Conservation (phyloP, 441 rosid species). For the Croton setiger region DNA sequence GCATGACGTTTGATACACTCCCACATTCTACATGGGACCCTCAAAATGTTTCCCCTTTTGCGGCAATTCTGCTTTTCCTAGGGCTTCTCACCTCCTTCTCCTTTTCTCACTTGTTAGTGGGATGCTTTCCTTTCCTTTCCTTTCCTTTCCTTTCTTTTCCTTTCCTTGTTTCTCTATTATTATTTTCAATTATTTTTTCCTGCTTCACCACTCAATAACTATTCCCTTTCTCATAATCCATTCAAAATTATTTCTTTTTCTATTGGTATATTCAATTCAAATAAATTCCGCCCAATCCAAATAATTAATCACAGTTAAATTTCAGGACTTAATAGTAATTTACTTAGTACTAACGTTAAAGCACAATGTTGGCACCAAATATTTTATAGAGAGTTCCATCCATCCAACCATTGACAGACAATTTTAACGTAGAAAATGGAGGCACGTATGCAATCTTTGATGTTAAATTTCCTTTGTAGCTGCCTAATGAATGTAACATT, state of each 20-base stretch:
- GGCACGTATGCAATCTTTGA: no score
- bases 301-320: no score
- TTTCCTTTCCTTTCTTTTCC: not conserved
- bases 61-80: constrained; percentile 49
- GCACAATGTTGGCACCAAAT: not conserved
- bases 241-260: no score
- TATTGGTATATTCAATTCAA: no score
- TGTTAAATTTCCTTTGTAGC: not conserved
- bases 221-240: no score
- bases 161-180: constrained; percentile 1
- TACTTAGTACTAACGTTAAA: no score
- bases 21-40: constrained; percentile 47
- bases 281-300: no score
- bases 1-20: constrained; percentile 36
- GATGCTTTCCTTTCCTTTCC: constrained; percentile 7
- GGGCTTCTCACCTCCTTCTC: constrained; percentile 35
- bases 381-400: not conserved
- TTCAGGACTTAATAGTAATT: no score
- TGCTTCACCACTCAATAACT: not conserved
- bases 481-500: not conserved
- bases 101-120: constrained; percentile 18
- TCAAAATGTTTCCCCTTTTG: constrained; percentile 41
- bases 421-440: no score
- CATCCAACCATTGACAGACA: not conserved
- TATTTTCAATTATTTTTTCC: constrained; percentile 18